These are phyloP conservation scores for Tolypocladium album DNA, from an alignment of 2,329 filamentous ascomycete genomes.

Conservation along the genomic window DNA sequence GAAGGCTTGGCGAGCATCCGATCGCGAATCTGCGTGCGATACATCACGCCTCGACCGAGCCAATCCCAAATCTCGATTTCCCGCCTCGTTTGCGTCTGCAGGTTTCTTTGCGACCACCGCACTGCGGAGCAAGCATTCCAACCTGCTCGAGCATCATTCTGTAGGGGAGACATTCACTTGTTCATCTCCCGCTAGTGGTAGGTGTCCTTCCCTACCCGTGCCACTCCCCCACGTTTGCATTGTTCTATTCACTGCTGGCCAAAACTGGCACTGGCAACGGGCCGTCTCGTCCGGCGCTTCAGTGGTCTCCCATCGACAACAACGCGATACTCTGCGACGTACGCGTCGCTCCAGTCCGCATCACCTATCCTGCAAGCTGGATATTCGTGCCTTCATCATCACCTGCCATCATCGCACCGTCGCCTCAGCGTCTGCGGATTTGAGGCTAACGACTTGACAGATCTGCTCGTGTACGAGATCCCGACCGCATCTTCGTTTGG, in stretches of 20 bases:
- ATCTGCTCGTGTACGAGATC: conserved; percentile 18
- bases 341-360: background rate
- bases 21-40: background rate
- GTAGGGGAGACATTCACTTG: conserved; percentile 95
- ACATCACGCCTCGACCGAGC: background rate
- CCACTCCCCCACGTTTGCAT: conserved; percentile 25
- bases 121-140: conserved; percentile 10
- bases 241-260: background rate
- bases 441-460: conserved; percentile 10
- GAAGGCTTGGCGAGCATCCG: conserved; percentile 8
- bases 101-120: conserved; percentile 8
- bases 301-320: background rate
- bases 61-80: background rate
- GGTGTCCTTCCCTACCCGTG: conserved; percentile 16
- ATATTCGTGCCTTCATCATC: background rate
- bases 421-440: too few species aligned
- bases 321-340: background rate
- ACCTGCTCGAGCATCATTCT: conserved; percentile 24
- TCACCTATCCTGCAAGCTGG: background rate
- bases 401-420: background rate
- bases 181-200: conserved; percentile 81
- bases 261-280: background rate
- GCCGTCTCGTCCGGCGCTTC: background rate
- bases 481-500: conserved; percentile 6
- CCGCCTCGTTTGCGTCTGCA: conserved; percentile 7